Percentiles rank a stretch among this genome's conserved stretches.
These are phyloP conservation scores for Xylaria sp. DNA, from an alignment of 2,329 filamentous ascomycete genomes.

Conservation along the genomic window DNA sequence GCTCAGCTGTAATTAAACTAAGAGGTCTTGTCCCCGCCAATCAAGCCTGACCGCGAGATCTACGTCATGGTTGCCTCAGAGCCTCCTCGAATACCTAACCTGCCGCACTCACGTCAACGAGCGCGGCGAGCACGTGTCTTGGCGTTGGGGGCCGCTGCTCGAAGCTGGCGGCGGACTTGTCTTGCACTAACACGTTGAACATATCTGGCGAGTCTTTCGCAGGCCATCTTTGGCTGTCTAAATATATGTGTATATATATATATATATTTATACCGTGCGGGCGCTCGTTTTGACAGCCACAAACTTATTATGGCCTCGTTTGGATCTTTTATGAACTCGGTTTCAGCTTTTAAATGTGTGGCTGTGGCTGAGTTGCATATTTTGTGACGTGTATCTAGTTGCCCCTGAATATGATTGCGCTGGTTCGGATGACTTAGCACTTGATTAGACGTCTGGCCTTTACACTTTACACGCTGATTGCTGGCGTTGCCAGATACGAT, in stretches of 20 bases:
- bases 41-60: constrained; percentile 2
- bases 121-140: constrained; percentile 34
- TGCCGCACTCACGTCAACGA: constrained; percentile 8
- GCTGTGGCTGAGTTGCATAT: too few relatives aligned
- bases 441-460: too few relatives aligned
- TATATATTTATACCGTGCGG: neutral
- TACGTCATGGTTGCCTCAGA: constrained; percentile 9
- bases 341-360: too few relatives aligned
- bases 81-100: neutral
- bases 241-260: too few relatives aligned
- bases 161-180: constrained; percentile 39
- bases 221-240: constrained; percentile 45
- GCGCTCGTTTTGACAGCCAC: neutral
- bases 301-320: neutral
- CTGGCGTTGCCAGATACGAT: too few relatives aligned
- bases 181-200: constrained; percentile 45
- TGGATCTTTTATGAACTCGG: neutral
- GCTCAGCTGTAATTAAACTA: constrained; percentile 30
- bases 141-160: constrained; percentile 16
- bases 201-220: constrained; percentile 43
- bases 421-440: too few relatives aligned
- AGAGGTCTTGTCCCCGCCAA: constrained; percentile 16
- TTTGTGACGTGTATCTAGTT: too few relatives aligned
- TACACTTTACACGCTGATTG: too few relatives aligned
- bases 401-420: too few relatives aligned